These are phyloP conservation scores for Geotrichum macrosporum DNA, from an alignment of 1,139 yeast genomes.

Conservation along the genomic window DNA sequence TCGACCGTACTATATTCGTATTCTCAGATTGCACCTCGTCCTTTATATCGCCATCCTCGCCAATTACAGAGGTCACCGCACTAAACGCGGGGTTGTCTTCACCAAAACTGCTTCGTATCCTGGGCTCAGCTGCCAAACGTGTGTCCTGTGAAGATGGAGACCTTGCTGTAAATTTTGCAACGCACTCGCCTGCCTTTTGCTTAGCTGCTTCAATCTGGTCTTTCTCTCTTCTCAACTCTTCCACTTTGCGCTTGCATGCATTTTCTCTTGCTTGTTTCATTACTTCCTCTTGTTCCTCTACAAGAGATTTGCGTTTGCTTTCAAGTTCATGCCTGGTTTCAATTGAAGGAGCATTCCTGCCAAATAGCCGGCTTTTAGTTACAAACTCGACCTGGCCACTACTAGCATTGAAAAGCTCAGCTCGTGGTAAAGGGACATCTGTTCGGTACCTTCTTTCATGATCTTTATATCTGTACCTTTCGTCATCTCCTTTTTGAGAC, in stretches of 20 bases:
- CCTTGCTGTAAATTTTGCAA: slow-evolving; percentile 18
- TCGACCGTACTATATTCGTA: no score
- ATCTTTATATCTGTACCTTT: slow-evolving; percentile 32
- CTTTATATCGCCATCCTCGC: background rate
- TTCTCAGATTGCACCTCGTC: background rate
- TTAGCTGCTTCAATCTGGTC: slow-evolving; percentile 33
- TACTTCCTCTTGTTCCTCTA: slow-evolving; percentile 35
- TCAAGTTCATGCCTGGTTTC: no score
- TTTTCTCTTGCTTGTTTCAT: slow-evolving; percentile 30
- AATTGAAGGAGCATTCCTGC: no score
- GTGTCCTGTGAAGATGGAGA: background rate
- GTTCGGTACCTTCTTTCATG: slow-evolving; percentile 33
- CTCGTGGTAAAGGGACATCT: slow-evolving; percentile 30
- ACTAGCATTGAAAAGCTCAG: slow-evolving; percentile 35
- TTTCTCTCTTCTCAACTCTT: slow-evolving; percentile 33
- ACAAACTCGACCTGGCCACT: slow-evolving; percentile 33
- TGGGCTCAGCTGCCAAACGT: background rate
- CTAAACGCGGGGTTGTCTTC: slow-evolving; percentile 5
- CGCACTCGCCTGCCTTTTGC: slow-evolving; percentile 30
- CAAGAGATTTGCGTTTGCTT: no score
- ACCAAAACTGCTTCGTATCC: slow-evolving; percentile 5
- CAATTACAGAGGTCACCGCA: slow-evolving; percentile 7
- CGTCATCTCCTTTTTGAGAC: slow-evolving; percentile 17
- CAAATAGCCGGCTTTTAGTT: background rate
- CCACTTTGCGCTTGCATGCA: slow-evolving; percentile 31